A percentile compares a stretch with the other conserved stretches of the same genome.
These are phyloP conservation scores for Leccinum ponderosum DNA, from an alignment of 1,284 basidiomycete genomes.

Conservation along the genomic window DNA sequence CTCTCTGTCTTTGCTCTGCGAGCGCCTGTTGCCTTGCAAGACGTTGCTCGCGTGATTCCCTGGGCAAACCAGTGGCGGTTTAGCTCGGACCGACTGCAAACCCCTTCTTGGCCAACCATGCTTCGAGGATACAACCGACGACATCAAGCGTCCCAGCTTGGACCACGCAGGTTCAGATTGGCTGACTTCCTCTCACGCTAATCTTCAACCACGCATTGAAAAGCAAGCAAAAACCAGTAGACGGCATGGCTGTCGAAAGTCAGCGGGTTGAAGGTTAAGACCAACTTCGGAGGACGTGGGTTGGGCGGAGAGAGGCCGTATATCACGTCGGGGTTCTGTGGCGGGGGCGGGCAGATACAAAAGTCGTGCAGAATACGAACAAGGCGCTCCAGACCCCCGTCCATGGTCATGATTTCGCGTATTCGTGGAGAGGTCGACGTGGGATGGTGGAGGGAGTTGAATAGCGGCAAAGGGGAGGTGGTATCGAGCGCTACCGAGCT, in stretches of 20 bases:
- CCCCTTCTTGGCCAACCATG: conserved; percentile 85
- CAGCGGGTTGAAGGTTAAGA: conserved; percentile 64
- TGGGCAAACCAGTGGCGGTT: conserved; percentile 60
- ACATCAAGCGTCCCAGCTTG: conserved; percentile 97
- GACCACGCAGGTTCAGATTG: conserved; percentile 89
- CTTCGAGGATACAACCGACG: conserved; percentile 92
- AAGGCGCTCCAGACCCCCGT: conserved; percentile 95
- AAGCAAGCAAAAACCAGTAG: conserved; percentile 87
- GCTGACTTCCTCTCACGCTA: conserved; percentile 92
- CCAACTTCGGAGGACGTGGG: conserved; percentile 50
- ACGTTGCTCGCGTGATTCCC: conserved; percentile 70
- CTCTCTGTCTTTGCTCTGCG: conserved; percentile 54
- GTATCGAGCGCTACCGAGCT: conserved; percentile 83
- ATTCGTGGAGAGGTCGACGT: conserved; percentile 97
- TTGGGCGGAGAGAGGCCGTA: conserved; percentile 71
- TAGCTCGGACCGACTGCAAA: conserved; percentile 74
- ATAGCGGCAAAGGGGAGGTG: conserved; percentile 85
- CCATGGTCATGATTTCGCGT: conserved; percentile 96
- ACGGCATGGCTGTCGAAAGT: conserved; percentile 81
- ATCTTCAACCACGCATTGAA: conserved; percentile 97
- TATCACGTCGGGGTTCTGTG: conserved; percentile 69
- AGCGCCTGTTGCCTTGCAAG: conserved; percentile 56
- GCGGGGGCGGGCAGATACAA: conserved; percentile 73
- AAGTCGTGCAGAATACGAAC: conserved; percentile 92
- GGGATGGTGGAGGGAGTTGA: conserved; percentile 97